phyloP scores from a whole-genome alignment of 2,329 filamentous ascomycete genomes.

The Magnaporthales sp. region DNA sequence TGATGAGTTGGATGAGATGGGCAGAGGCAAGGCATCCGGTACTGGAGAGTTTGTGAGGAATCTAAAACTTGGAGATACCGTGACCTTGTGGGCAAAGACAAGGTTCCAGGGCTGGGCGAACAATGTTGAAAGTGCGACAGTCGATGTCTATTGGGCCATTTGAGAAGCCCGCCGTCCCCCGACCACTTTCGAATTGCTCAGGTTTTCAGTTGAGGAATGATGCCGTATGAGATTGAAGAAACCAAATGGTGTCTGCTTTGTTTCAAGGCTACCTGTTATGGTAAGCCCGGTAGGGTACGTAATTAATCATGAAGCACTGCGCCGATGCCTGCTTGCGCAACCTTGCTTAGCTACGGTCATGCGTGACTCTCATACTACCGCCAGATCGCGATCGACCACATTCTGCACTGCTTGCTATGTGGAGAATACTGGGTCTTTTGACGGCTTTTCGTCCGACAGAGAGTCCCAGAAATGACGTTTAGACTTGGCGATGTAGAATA shows the following conservation, averaged over 20 bases:
- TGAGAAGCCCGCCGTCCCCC: constrained; percentile 16
- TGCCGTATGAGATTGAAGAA: not conserved
- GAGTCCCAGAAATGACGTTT: not conserved
- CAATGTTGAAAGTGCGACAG: constrained; percentile 34
- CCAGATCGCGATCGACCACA: not conserved
- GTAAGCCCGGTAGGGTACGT: not conserved
- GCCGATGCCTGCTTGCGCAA: no score
- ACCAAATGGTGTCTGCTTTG: not conserved
- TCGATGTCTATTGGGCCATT: constrained; percentile 51
- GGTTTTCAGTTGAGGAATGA: no score
- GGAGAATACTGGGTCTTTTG: not conserved
- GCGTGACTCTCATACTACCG: not conserved
- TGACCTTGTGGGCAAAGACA: constrained; percentile 53
- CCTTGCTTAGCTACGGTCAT: no score
- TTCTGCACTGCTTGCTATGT: not conserved
- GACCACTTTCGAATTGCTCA: no score
- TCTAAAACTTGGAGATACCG: constrained; percentile 49
- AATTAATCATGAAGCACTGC: no score
- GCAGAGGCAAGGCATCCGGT: constrained; percentile 40
- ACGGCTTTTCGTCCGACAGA: not conserved
- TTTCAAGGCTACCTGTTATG: not conserved
- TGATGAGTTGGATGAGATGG: constrained; percentile 27
- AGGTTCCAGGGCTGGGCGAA: constrained; percentile 49
- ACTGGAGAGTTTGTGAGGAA: constrained; percentile 47
- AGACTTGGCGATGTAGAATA: not conserved